A percentile compares a stretch with the other conserved stretches of the same genome.
Conservation (phyloP, 1,139 yeast species). For the Kodamaea suecica region DNA sequence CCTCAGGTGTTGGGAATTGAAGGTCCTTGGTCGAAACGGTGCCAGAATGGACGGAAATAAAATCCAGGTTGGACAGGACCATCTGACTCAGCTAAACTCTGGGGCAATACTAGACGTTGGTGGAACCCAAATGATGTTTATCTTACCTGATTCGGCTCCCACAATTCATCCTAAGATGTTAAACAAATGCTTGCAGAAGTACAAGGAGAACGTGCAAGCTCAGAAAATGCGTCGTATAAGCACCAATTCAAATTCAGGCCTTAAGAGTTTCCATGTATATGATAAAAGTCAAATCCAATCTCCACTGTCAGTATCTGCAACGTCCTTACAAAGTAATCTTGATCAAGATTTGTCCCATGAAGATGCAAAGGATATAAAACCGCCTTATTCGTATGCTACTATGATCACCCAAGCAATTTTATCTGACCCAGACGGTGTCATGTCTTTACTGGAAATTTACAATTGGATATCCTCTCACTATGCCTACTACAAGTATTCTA, state of each 20-base stretch:
- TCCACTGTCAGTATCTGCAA: slow-evolving; percentile 41
- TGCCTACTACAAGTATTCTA: slow-evolving; percentile 86
- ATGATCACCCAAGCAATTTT: slow-evolving; percentile 97
- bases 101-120: slow-evolving; percentile 93
- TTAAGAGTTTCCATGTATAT: slow-evolving; percentile 55
- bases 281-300: slow-evolving; percentile 44
- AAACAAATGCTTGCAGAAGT: slow-evolving; percentile 34
- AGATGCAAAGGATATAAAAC: slow-evolving; percentile 88
- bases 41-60: slow-evolving; percentile 79
- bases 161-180: slow-evolving; percentile 52
- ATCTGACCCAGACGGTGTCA: slow-evolving; percentile 80
- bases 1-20: slow-evolving; percentile 79
- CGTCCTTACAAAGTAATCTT: slow-evolving; percentile 44
- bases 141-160: slow-evolving; percentile 89
- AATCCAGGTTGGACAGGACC: slow-evolving; percentile 44
- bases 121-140: slow-evolving; percentile 98
- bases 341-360: slow-evolving; percentile 81
- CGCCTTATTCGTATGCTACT: slow-evolving; percentile 96
- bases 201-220: slow-evolving; percentile 19
- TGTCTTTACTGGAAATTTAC: slow-evolving; percentile 88
- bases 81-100: slow-evolving; percentile 59
- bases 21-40: slow-evolving; percentile 85
- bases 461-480: slow-evolving; percentile 85
- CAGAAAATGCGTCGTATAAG: slow-evolving; percentile 20
- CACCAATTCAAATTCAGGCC: slow-evolving; percentile 5